Evolutionary conservation across 2,329 filamentous ascomycete species (phyloP), one percentile per base, ranked within the genome.

Genomic region (Sphaerostilbella broomeana): DNA sequence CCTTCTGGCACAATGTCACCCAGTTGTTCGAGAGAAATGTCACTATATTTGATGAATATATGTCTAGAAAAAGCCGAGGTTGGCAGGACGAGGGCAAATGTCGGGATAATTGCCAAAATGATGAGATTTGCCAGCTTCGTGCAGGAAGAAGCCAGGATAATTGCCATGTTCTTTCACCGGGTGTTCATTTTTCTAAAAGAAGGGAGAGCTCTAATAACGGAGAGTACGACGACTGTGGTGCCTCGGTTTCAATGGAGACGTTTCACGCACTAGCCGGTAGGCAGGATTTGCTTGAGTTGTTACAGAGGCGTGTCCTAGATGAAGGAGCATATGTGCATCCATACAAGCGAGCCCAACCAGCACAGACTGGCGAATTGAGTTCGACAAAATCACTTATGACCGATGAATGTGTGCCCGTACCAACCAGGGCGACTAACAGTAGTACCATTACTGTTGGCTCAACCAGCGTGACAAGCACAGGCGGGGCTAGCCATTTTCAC

Each of bases 1-100:
- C 67, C 1, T 78, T 78, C 55, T 79, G 75, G 75, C 75, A 78
- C 52, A 68, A 72, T 46, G 61, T 78, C 15, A 78, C 75, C 1
- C 58, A 57, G 1, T 52, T 59, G 3, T 67, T 79, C 34, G 67
- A 72, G 44, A 47, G 42, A 4, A 54, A 74, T 38, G 46, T 62
- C 3, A 44, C 51, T 0, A 53, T 63, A 2, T 77, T 78, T 47
- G 56, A 66, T 12, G 58, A 55, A 3, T 79, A 68, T 51, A 63
- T 67, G 33, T 52, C 59, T 1, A 61, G 72, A 39, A 72, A 71
- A 43, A 65, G 60, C 8, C 63, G 75, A 5, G 70, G 70, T 4
- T 70, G 64, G n/a, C n/a, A n/a, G 57, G 56, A 57, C 5, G 52
- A 59, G 3, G 56, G 57, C 4, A 42, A 50, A 15, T 77, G 73